Base-by-base conservation (phyloP, 257 asterid genomes). In the Ajuga chamaepitys region DNA sequence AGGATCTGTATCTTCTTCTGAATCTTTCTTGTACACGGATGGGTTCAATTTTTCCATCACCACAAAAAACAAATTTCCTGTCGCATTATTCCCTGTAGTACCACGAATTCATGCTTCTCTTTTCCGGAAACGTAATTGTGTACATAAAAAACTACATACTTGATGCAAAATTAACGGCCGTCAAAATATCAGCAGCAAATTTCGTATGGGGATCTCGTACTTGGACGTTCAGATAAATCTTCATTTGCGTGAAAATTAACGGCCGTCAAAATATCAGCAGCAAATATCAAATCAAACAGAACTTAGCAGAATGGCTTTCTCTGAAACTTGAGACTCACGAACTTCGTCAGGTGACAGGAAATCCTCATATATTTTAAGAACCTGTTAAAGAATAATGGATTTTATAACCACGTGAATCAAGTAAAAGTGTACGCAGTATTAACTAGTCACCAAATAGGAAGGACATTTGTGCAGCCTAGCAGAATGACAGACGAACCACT, bases 281-380 rank as follows among this genome's bases (percentile, higher is more conserved):
- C 80, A 81, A 94, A 88, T 75, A 87, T 94, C 55, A 94, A 64
- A 82, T 94, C 97, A 80, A 94, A 86, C 50, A 94, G 59, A 53
- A 94, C 80, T 83, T 94, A n/a, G 99, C 72, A 94, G 76, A 76
- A 82, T 70, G 64, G 96, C 99, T 80, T 83, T 90, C 54, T 94
- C 99, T 12, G 97, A 82, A 66, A 94, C 85, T 74, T 57, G 91
- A 68, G 76, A 72, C 38, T 73, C 82, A 53, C 41, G 61, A 38
- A 69, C 73, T 73, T 83, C 95, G 74, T 83, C 84, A 59, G 69
- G 57, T 47, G 82, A 75, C 75, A 90, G 78, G 81, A 94, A 86
- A 76, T 78, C 88, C 56, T 70, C 89, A 81, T 88, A 94, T 63
- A 85, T 77, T 56, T 74, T 86, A 72, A 85, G 74, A 50, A 94